Conservation (phyloP, 495 filamentous ascomycete genomes). For the Aspergillus wentii region DNA sequence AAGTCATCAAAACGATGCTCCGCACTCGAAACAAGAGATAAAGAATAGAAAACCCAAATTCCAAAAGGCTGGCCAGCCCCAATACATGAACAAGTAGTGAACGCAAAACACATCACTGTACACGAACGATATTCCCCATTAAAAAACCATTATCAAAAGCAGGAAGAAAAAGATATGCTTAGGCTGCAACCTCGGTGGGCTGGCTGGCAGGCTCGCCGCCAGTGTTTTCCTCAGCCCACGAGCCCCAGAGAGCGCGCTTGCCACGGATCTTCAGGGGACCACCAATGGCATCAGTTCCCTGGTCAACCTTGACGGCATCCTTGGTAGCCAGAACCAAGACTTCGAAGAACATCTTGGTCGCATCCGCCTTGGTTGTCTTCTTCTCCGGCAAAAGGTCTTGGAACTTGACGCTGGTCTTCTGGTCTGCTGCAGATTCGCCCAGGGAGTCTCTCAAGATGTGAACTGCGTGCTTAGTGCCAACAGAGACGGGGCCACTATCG, state of each 20-base stretch:
- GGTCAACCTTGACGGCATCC: slow-evolving; percentile 96
- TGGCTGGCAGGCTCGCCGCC: slow-evolving; percentile 49
- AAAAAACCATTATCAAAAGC: not conserved
- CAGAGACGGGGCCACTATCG: slow-evolving; percentile 76
- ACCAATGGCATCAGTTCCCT: slow-evolving; percentile 67
- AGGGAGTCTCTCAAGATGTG: slow-evolving; percentile 89
- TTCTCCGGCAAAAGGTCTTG: slow-evolving; percentile 84
- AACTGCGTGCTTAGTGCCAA: slow-evolving; percentile 91
- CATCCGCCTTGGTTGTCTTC: slow-evolving; percentile 74
- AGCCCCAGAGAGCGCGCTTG: slow-evolving; percentile 90
- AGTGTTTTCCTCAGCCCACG: slow-evolving; percentile 86
- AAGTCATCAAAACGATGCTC: not conserved
- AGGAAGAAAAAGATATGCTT: slow-evolving; percentile 4
- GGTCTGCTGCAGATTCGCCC: slow-evolving; percentile 54
- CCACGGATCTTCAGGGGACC: slow-evolving; percentile 73
- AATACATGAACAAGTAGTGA: not conserved
- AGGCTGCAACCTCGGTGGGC: slow-evolving; percentile 23
- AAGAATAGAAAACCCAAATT: not conserved
- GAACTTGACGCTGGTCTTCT: slow-evolving; percentile 80
- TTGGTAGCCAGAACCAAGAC: slow-evolving; percentile 92
- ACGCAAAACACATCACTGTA: slow-evolving; percentile 17
- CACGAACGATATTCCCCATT: slow-evolving; percentile 16
- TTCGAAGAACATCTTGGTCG: slow-evolving; percentile 99
- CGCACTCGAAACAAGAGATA: too few species aligned
- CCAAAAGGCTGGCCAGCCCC: not conserved